phyloP scores from a whole-genome alignment of 2,329 filamentous ascomycete species.

The Ascomycota sp. region DNA sequence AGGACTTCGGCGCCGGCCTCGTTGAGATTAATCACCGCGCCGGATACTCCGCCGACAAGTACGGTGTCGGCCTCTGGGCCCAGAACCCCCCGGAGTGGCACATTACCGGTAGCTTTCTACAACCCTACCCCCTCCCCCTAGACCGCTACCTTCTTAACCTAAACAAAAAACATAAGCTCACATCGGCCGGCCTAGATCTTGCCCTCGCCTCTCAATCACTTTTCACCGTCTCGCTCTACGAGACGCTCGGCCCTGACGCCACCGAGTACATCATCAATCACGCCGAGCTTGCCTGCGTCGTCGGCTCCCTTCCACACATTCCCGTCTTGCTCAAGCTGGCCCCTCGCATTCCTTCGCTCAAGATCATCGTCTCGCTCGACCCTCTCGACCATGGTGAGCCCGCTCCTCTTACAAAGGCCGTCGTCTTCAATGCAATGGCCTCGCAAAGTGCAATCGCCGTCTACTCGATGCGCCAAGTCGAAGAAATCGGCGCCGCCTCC shows the following conservation, averaged over 20 bases:
- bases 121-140: background rate
- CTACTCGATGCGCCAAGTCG: slow-evolving; percentile 61
- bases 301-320: slow-evolving; percentile 63
- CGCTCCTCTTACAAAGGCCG: slow-evolving; percentile 56
- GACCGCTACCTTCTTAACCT: background rate
- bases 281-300: slow-evolving; percentile 52
- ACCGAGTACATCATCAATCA: slow-evolving; percentile 96
- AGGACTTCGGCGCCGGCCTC: slow-evolving; percentile 69
- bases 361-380: slow-evolving; percentile 76
- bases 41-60: slow-evolving; percentile 41
- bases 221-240: slow-evolving; percentile 85
- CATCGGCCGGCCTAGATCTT: too few species aligned
- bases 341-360: slow-evolving; percentile 57
- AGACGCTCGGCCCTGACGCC: slow-evolving; percentile 77
- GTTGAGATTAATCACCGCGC: slow-evolving; percentile 60
- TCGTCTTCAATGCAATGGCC: slow-evolving; percentile 57
- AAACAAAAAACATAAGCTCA: too few species aligned
- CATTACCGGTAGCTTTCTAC: slow-evolving; percentile 38
- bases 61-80: slow-evolving; percentile 68
- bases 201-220: slow-evolving; percentile 73
- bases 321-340: slow-evolving; percentile 62
- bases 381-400: slow-evolving; percentile 62
- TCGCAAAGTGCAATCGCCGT: slow-evolving; percentile 55
- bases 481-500: slow-evolving; percentile 54
- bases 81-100: slow-evolving; percentile 80